Conservation (phyloP, 192 early-diverging fungal species). For the Entomortierella beljakovae region DNA sequence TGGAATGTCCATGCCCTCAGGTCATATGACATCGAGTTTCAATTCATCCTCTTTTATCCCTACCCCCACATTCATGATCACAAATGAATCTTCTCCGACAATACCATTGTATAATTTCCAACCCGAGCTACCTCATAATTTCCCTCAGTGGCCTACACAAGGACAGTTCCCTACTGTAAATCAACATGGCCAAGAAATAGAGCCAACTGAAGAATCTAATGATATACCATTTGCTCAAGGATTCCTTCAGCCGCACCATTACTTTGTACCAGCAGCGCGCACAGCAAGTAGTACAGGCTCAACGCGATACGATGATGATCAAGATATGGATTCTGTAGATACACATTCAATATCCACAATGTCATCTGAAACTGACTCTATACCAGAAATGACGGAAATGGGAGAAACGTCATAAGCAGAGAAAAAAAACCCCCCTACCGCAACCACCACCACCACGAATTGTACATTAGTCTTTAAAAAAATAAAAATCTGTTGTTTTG, state of each 20-base stretch:
- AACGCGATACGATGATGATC: slow-evolving; percentile 37
- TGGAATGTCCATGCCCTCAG: background rate
- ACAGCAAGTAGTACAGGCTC: slow-evolving; percentile 18
- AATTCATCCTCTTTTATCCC: background rate
- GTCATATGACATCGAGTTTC: background rate
- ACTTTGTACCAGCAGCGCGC: background rate
- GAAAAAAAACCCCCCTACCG: no score
- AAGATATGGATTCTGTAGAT: slow-evolving; percentile 50
- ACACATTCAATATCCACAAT: slow-evolving; percentile 37
- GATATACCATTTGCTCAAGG: background rate
- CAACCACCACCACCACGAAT: no score
- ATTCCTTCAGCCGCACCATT: background rate
- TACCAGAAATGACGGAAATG: slow-evolving; percentile 38
- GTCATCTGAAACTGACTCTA: slow-evolving; percentile 43
- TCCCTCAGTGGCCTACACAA: background rate
- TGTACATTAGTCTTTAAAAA: background rate
- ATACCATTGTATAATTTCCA: slow-evolving; percentile 15
- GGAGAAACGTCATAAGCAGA: background rate
- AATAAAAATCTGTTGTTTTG: background rate
- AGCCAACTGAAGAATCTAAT: background rate
- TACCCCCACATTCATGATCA: slow-evolving; percentile 19
- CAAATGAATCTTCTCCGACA: slow-evolving; percentile 11
- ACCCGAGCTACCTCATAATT: background rate
- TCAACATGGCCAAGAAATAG: background rate
- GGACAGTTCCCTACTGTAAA: background rate